phyloP scores from a whole-genome alignment of 108 stramenopile species.

The Stephanodiscus triporus region DNA sequence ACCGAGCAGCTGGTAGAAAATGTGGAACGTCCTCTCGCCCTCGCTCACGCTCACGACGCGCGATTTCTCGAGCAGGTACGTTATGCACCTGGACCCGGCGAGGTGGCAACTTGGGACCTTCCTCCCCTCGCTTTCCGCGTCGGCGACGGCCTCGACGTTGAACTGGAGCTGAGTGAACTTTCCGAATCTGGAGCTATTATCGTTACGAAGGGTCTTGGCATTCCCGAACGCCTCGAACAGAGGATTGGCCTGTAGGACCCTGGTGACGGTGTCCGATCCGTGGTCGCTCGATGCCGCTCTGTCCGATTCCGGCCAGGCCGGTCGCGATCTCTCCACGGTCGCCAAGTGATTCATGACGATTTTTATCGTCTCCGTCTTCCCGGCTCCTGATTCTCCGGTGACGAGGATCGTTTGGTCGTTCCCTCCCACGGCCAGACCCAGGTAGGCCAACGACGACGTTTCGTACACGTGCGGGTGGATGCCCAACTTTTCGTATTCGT shows the following conservation, averaged over 20 bases:
- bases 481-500: constrained; percentile 50
- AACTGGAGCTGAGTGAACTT: constrained; percentile 91
- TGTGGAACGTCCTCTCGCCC: constrained; percentile 98
- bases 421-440: constrained; percentile 56
- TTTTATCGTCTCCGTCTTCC: constrained; percentile 93
- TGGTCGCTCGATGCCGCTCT: constrained; percentile 10
- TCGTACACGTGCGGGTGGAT: constrained; percentile 84
- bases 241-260: constrained; percentile 92
- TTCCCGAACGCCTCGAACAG: constrained; percentile 94
- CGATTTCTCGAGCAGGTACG: constrained; percentile 97
- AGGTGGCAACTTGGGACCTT: constrained; percentile 60
- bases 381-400: constrained; percentile 89
- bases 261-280: constrained; percentile 64
- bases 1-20: constrained; percentile 97
- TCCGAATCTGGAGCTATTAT: constrained; percentile 89
- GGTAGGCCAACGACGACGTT: constrained; percentile 73
- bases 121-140: constrained; percentile 55
- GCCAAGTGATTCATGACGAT: constrained; percentile 87
- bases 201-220: constrained; percentile 89
- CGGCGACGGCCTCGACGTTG: constrained; percentile 52
- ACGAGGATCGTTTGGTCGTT: constrained; percentile 81
- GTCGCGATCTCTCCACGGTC: constrained; percentile 64
- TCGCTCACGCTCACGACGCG: constrained; percentile 92
- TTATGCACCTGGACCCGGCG: constrained; percentile 77
- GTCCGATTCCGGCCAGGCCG: constrained; percentile 43